Percentiles rank a stretch among this genome's conserved stretches.
Evolutionary conservation across 202 grass and related monocot species (phyloP).

Genomic region (Brachypodium distachyon): DNA sequence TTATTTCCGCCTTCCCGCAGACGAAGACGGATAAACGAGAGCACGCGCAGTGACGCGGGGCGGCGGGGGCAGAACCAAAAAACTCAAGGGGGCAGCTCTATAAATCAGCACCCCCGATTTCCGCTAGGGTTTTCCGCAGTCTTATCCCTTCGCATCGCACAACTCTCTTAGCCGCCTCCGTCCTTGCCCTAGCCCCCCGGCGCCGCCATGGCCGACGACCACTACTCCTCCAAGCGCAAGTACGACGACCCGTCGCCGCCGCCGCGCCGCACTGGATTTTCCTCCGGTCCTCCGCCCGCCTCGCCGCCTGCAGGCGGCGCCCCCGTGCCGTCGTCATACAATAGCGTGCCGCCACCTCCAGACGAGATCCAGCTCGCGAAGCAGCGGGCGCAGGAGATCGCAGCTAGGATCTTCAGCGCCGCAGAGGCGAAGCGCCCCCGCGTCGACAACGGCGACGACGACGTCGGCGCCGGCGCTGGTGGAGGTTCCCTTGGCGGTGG

Average conservation of each 20-base stretch:
- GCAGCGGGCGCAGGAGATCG: conserved; percentile 94
- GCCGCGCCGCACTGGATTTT: conserved; percentile 73
- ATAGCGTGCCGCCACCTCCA: conserved; percentile 70
- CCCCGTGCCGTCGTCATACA: conserved; percentile 40
- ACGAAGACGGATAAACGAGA: not conserved
- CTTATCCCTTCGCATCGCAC: conserved; percentile 10
- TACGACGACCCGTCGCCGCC: conserved; percentile 60
- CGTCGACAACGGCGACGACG: conserved; percentile 57
- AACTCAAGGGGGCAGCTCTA: not conserved
- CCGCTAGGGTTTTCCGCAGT: conserved; percentile 29
- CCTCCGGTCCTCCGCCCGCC: conserved; percentile 44
- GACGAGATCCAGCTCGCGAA: conserved; percentile 95
- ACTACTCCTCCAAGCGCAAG: conserved; percentile 87
- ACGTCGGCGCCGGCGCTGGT: conserved; percentile 14
- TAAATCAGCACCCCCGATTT: not conserved
- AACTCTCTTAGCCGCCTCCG: not conserved
- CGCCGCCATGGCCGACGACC: conserved; percentile 64
- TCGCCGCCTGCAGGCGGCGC: conserved; percentile 21
- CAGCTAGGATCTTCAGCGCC: conserved; percentile 76
- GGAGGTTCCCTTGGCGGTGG: conserved; percentile 23
- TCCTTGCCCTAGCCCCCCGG: conserved; percentile 47
- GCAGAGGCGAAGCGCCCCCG: conserved; percentile 93
- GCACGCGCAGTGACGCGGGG: not conserved
- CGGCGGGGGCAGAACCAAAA: not conserved
- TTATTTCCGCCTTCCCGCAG: too few relatives aligned